Percentiles rank a stretch among this genome's conserved stretches.
Evolutionary conservation across 169 alveolate genomes (phyloP).

Genomic region (Plasmodium coatneyi): DNA sequence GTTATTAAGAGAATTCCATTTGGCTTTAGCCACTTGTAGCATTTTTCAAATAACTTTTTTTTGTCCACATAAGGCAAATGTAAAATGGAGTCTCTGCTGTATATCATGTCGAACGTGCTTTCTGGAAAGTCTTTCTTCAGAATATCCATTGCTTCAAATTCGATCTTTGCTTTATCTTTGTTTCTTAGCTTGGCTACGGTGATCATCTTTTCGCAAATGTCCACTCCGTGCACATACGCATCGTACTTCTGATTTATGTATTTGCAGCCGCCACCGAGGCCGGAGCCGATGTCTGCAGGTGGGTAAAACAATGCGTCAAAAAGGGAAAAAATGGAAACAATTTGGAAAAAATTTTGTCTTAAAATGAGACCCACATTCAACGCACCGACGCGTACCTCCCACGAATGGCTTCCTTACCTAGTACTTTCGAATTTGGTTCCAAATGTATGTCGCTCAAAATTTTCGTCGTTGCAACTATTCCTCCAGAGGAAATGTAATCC

Average conservation of each 20-base stretch:
- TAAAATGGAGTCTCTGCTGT: slow-evolving; percentile 55
- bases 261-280: slow-evolving; percentile 54
- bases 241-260: slow-evolving; percentile 37
- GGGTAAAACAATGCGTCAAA: neutral
- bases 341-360: neutral
- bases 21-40: slow-evolving; percentile 42
- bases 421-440: slow-evolving; percentile 46
- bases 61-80: slow-evolving; percentile 16
- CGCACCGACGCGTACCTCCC: neutral
- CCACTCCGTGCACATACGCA: slow-evolving; percentile 15
- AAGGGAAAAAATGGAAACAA: neutral
- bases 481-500: slow-evolving; percentile 52
- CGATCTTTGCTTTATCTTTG: slow-evolving; percentile 11
- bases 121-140: slow-evolving; percentile 23
- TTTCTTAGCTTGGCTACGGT: slow-evolving; percentile 20
- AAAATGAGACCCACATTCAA: neutral
- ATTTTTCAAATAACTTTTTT: slow-evolving; percentile 34
- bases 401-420: neutral
- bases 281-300: slow-evolving; percentile 41
- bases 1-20: slow-evolving; percentile 32
- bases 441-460: slow-evolving; percentile 34
- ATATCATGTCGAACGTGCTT: slow-evolving; percentile 24
- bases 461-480: slow-evolving; percentile 28
- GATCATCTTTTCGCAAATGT: slow-evolving; percentile 23
- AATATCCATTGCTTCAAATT: slow-evolving; percentile 36